Conservation (phyloP, 768 basidiomycete genomes). For the Hygrocybe punicea region DNA sequence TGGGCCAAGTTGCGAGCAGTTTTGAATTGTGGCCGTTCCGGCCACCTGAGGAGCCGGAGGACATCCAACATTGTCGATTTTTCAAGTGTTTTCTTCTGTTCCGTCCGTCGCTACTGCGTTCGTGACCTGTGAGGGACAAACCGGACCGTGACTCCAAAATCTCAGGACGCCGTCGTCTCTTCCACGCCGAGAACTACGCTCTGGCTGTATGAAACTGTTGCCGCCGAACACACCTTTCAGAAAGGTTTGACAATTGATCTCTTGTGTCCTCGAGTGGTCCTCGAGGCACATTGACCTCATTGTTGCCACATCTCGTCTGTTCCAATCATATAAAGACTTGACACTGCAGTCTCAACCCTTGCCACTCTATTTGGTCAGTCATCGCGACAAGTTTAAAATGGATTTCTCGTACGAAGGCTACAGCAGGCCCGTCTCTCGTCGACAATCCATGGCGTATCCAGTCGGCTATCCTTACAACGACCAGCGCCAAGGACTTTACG, state of each 20-base stretch:
- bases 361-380: neutral
- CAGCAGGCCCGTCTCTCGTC: conserved; percentile 9
- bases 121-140: too few species aligned
- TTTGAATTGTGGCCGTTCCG: too few species aligned
- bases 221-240: too few species aligned
- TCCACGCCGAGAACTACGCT: neutral
- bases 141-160: too few species aligned
- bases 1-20: too few species aligned
- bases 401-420: conserved; percentile 44
- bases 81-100: too few species aligned
- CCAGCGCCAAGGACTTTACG: conserved; percentile 28
- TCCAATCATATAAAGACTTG: conserved; percentile 9
- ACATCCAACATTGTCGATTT: too few species aligned
- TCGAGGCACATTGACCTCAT: conserved; percentile 16
- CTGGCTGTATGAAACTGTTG: neutral
- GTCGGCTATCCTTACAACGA: conserved; percentile 27
- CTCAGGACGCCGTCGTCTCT: too few species aligned
- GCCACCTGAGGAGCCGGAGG: too few species aligned
- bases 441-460: conserved; percentile 10
- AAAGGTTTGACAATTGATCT: neutral
- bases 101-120: too few species aligned
- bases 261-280: conserved; percentile 17
- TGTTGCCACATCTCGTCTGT: conserved; percentile 8
- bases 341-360: neutral
- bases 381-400: conserved; percentile 37